Base-by-base conservation (phyloP, 1,284 basidiomycete species). In the Psilocybe mexicana region DNA sequence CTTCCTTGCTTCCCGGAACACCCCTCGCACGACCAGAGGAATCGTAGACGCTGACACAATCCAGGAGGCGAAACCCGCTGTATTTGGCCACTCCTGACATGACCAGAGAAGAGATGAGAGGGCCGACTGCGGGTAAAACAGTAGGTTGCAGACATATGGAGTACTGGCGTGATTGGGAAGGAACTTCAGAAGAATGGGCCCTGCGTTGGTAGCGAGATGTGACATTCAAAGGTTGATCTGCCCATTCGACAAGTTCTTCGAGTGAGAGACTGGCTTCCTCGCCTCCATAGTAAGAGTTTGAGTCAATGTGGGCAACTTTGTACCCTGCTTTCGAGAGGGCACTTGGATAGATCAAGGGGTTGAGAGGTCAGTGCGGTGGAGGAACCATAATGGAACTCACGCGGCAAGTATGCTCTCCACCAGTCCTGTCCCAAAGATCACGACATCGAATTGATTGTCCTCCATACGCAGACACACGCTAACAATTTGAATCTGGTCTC, bases 1-100 rank as follows among this genome's bases (percentile, higher is more conserved):
- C 92, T 72, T 96, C 94, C 71, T 98, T 98, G 75, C 86, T 92
- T 28, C 88, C 87, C 0, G 96, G 96, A 0, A 98, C 96, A 47
- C 76, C 79, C 63, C 82, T 83, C 40, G 90, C 75, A 43, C 63
- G 67, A 6, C 74, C 75, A 11, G 74, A 69, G 1, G 73, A 67
- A 50, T 82, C 73, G 65, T 84, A 90, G 18, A 95, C 76, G 8
- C 79, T 83, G 8, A 94, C 79, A 6, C 82, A 81, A 55, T 94
- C 92, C n/a, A 98, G 78, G 1, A 98, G 79, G 51, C 90, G 87
- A 72, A 97, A 98, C 2, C 88, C 90, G 33, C 94, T 92, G 68
- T 99, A 98, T 54, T 89, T 87, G 7, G 93, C 84, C 4, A 98
- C 95, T 30, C 94, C 92, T 24, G 93, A 96, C 1, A 83, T 76